These are phyloP conservation scores for Dissoconium aciculare DNA, from an alignment of 2,329 filamentous ascomycete genomes.

Conservation along the genomic window DNA sequence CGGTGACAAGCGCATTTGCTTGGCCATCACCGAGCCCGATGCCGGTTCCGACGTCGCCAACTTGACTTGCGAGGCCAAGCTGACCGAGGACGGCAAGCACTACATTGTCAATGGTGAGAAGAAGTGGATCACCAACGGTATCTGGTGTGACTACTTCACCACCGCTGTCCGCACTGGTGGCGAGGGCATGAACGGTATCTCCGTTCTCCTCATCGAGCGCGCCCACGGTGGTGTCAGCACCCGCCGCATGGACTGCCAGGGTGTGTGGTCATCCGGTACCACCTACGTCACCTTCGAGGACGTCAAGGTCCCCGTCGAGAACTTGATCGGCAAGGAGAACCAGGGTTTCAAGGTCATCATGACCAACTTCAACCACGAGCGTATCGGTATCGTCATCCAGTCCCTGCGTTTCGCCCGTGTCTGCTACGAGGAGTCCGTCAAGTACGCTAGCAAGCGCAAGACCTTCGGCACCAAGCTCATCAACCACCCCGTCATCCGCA, in stretches of 20 bases:
- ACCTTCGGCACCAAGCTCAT: conserved; percentile 96
- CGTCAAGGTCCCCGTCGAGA: conserved; percentile 98
- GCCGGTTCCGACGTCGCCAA: conserved; percentile 93
- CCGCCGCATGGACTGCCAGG: conserved; percentile 94
- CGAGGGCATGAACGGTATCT: conserved; percentile 79
- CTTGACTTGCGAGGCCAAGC: conserved; percentile 85
- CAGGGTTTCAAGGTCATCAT: conserved; percentile 98
- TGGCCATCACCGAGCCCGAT: conserved; percentile 92
- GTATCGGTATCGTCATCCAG: conserved; percentile 97
- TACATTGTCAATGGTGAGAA: conserved; percentile 99
- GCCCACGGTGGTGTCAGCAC: conserved; percentile 72
- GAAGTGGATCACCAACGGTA: conserved; percentile 93
- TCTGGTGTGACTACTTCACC: conserved; percentile 91
- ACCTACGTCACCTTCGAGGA: conserved; percentile 98
- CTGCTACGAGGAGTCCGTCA: conserved; percentile 91
- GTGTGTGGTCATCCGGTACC: conserved; percentile 87
- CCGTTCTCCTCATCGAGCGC: conserved; percentile 82
- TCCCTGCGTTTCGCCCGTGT: conserved; percentile 88
- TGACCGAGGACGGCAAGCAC: conserved; percentile 90
- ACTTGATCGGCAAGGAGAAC: conserved; percentile 94
- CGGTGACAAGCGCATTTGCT: conserved; percentile 92
- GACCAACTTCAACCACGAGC: conserved; percentile 99
- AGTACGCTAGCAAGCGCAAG: conserved; percentile 91
- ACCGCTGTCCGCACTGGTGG: conserved; percentile 77
- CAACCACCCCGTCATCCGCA: conserved; percentile 70